Percentiles rank a stretch among this genome's conserved stretches.
Evolutionary conservation across 257 asterid genomes (phyloP).

Genomic region (Coffea eugenioides): DNA sequence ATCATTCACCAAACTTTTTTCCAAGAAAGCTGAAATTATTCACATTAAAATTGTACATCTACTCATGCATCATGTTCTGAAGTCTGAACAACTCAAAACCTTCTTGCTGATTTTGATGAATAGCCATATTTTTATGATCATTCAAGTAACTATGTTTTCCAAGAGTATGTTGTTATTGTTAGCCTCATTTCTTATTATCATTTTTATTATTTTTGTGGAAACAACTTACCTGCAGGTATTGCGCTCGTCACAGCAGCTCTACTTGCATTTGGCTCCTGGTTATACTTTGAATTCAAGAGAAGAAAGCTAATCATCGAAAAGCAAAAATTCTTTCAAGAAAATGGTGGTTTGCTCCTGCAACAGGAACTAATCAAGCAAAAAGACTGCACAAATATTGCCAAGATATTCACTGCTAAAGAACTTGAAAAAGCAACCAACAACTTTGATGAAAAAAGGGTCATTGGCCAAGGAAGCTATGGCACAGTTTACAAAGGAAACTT

Average conservation of each 20-base stretch:
- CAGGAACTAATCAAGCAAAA: neutral
- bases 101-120: no score
- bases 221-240: neutral
- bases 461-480: slow-evolving; percentile 21
- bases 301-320: neutral
- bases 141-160: neutral
- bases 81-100: neutral
- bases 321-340: neutral
- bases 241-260: neutral
- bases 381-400: neutral
- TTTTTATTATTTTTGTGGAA: neutral
- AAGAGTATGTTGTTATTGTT: neutral
- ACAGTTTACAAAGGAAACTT: slow-evolving; percentile 17
- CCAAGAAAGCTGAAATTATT: no score
- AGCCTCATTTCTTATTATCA: neutral
- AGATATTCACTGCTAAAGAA: neutral
- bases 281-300: neutral
- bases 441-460: neutral
- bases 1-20: neutral
- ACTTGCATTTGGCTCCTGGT: neutral
- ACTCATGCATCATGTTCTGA: neutral
- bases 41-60: no score
- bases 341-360: neutral
- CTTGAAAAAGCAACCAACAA: slow-evolving; percentile 11
- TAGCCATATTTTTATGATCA: neutral